These are phyloP conservation scores for Puccinia horiana DNA, from an alignment of 1,284 basidiomycete genomes.

Conservation along the genomic window DNA sequence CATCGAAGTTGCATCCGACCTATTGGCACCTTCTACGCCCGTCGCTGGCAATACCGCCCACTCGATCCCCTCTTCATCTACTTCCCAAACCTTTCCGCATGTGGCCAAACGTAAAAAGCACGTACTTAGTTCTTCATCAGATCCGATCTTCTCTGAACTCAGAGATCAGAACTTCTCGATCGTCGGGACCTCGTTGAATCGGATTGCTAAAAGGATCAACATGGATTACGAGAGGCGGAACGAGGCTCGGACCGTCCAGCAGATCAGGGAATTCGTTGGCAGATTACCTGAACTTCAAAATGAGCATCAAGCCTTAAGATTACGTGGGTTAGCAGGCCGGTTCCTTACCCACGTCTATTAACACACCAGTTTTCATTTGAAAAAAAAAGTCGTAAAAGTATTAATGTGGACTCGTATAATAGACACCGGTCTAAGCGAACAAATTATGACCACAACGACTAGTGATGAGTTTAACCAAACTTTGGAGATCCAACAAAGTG, in stretches of 20 bases:
- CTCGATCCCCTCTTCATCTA: slow-evolving; percentile 46
- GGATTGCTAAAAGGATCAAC: slow-evolving; percentile 78
- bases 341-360: too few relatives aligned
- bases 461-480: slow-evolving; percentile 88
- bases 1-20: slow-evolving; percentile 64
- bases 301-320: slow-evolving; percentile 81
- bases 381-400: slow-evolving; percentile 9
- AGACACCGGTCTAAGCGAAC: slow-evolving; percentile 94
- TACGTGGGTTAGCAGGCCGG: slow-evolving; percentile 67
- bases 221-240: slow-evolving; percentile 84
- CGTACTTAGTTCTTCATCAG: slow-evolving; percentile 72
- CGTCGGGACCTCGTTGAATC: slow-evolving; percentile 81
- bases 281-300: slow-evolving; percentile 86
- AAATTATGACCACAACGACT: slow-evolving; percentile 78
- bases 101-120: slow-evolving; percentile 76
- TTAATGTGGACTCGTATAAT: slow-evolving; percentile 11
- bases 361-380: neutral
- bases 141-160: slow-evolving; percentile 80
- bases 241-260: slow-evolving; percentile 84
- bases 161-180: slow-evolving; percentile 90
- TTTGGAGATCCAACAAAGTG: slow-evolving; percentile 94
- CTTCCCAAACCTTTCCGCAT: slow-evolving; percentile 37
- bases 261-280: slow-evolving; percentile 92
- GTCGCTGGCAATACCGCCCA: slow-evolving; percentile 50
- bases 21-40: slow-evolving; percentile 66